Evolutionary conservation across 345 rosid species (phyloP).

Genomic region (Pseudoturritis turrita): DNA sequence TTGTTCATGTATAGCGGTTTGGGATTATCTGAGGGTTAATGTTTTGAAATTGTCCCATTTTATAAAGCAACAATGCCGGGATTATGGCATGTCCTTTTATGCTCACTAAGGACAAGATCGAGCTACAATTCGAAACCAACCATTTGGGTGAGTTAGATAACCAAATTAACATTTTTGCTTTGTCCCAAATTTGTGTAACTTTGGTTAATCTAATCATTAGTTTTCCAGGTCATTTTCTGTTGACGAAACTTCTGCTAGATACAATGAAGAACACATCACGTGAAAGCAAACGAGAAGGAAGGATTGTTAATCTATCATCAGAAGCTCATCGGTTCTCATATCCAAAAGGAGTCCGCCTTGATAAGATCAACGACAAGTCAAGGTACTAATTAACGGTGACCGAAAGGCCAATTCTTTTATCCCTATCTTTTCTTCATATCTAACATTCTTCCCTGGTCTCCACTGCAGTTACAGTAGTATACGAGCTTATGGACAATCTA

Average conservation of each 20-base stretch:
- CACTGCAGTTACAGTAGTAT: conserved; percentile 42
- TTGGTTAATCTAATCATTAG: background rate
- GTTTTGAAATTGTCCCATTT: background rate
- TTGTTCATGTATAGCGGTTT: background rate
- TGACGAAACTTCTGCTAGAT: conserved; percentile 52
- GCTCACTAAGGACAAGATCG: conserved; percentile 52
- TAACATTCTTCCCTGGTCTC: background rate
- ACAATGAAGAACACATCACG: conserved; percentile 50
- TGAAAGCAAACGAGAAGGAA: conserved; percentile 51
- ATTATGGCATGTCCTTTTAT: conserved; percentile 39
- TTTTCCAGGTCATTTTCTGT: conserved; percentile 57
- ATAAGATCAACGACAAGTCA: conserved; percentile 44
- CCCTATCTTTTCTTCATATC: background rate
- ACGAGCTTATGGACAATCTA: conserved; percentile 52
- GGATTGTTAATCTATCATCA: conserved; percentile 57
- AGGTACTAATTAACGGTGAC: conserved; percentile 32
- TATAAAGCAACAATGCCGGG: conserved; percentile 43
- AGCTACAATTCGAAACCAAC: conserved; percentile 55
- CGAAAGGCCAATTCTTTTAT: background rate
- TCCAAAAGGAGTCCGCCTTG: conserved; percentile 43
- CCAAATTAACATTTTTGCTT: background rate
- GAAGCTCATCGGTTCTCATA: conserved; percentile 38
- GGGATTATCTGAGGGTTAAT: background rate
- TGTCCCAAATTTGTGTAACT: background rate
- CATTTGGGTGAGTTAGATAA: conserved; percentile 40